Evolutionary conservation across 129 eudicot genomes (phyloP).

Genomic region (Lactuca sativa): DNA sequence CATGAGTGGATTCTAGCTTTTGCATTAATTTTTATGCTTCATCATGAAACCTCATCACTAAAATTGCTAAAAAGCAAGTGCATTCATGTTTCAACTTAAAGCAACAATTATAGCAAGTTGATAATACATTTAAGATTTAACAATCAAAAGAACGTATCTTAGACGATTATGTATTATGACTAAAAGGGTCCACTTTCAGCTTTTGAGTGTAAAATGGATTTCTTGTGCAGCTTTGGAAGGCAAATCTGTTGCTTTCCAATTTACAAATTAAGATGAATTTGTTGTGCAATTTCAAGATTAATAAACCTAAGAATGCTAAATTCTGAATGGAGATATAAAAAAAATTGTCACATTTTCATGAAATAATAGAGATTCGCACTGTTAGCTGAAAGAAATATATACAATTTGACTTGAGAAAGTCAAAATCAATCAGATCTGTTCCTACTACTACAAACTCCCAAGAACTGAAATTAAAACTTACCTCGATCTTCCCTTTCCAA

Average conservation of each 20-base stretch:
- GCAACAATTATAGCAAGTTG: slow-evolving; percentile 15
- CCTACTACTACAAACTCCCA: neutral
- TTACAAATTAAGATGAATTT: neutral
- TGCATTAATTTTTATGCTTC: neutral
- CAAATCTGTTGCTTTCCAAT: slow-evolving; percentile 13
- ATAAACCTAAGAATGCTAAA: neutral
- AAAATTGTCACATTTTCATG: neutral
- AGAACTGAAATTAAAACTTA: slow-evolving; percentile 9
- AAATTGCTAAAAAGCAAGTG: slow-evolving; percentile 1
- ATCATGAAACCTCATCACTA: slow-evolving; percentile 7
- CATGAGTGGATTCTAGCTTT: slow-evolving; percentile 22
- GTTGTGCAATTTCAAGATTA: neutral
- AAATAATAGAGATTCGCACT: neutral
- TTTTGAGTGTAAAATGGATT: slow-evolving; percentile 15
- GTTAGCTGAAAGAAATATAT: neutral
- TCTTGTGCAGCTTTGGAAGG: neutral
- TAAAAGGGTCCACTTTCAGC: slow-evolving; percentile 1
- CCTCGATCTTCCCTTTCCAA: slow-evolving; percentile 89
- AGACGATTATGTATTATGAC: neutral
- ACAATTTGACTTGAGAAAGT: slow-evolving; percentile 16
- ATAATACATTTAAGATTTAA: slow-evolving; percentile 1
- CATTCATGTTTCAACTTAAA: slow-evolving; percentile 14
- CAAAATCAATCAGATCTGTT: slow-evolving; percentile 19
- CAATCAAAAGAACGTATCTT: slow-evolving; percentile 17
- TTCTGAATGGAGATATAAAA: neutral